Base-by-base conservation (phyloP, 2,329 filamentous ascomycete species). In the Dactylellina sp. region DNA sequence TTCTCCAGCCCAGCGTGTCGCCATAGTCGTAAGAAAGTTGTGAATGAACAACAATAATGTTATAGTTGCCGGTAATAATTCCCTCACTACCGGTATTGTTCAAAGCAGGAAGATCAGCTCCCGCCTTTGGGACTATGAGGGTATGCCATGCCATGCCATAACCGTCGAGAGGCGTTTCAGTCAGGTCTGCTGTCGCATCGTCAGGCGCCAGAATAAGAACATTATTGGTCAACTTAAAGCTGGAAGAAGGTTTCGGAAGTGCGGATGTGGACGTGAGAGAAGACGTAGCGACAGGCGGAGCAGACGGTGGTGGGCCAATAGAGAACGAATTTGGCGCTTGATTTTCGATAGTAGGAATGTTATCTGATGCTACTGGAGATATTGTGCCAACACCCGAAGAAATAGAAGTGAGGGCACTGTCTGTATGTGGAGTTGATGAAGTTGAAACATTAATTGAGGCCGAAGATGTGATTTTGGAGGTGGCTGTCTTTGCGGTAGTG, bases 121-220 rank as follows among this genome's bases (percentile, higher is more conserved):
- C 87, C 4, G 78, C 77, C 76, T 86, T 81, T 7, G 87, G 86
- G 12, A 89, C 86, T 22, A 84, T 76, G 12, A 88, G 77, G 2
- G 84, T 82, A 76, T 87, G 81, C 76, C 83, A 88, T 0, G 86
- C 85, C 75, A 89, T 88, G 28, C 86, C 87, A 77, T 89, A 89
- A 68, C 83, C 86, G 77, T 86, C 84, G 3, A 89, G 82, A 11
- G 66, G 50, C 2, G 46, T 32, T 35, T 64, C 60, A 6, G 66
- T 64, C 20, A 64, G 39, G 9, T 40, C 52, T 4, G 59, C 66
- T 7, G 59, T 65, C 2, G 32, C 25, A 11, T 16, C 12, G 35
- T 72, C 46, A 16, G 46, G 59, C 18, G 66, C 59, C 16, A 72
- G 14, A n/a, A 72, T 72, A 6, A 72, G 52, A 7, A 65, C 66